A percentile compares a stretch with the other conserved stretches of the same genome.
Conservation (phyloP, 208 protist genomes). For the Crithidia expoeki region DNA sequence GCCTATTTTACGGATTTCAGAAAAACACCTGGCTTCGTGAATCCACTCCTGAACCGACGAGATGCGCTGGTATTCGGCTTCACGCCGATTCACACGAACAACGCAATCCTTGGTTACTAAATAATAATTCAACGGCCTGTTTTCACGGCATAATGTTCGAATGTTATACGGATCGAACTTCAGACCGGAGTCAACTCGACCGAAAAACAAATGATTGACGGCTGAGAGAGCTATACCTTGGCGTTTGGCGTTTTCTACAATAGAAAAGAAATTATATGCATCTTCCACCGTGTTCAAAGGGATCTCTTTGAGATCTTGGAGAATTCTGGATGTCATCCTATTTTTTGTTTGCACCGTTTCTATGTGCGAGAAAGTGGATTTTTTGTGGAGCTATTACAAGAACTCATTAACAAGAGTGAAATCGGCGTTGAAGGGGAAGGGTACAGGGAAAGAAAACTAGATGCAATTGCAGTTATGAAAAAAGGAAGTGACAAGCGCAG, state of each 20-base stretch:
- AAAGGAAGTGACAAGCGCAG: too few species aligned
- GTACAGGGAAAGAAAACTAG: not conserved
- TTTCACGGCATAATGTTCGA: slow-evolving; percentile 62
- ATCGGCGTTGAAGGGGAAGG: not conserved
- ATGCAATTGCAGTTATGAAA: too few species aligned
- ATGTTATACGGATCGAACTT: slow-evolving; percentile 87
- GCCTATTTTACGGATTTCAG: slow-evolving; percentile 39
- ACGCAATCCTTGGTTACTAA: slow-evolving; percentile 72
- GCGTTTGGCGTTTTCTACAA: slow-evolving; percentile 39
- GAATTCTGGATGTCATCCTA: slow-evolving; percentile 26
- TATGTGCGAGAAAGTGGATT: not conserved
- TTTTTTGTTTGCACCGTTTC: not conserved
- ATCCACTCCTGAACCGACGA: slow-evolving; percentile 59
- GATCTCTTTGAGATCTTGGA: slow-evolving; percentile 35
- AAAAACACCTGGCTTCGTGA: slow-evolving; percentile 57
- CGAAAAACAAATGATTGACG: slow-evolving; percentile 88
- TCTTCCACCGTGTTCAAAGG: slow-evolving; percentile 60
- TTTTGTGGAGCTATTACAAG: too few species aligned
- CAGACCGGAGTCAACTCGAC: slow-evolving; percentile 58
- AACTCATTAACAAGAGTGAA: too few species aligned
- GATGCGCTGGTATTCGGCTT: slow-evolving; percentile 51
- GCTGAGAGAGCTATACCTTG: slow-evolving; percentile 49
- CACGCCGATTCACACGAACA: slow-evolving; percentile 64
- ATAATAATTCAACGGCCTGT: slow-evolving; percentile 82
- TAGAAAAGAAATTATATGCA: slow-evolving; percentile 47